These are phyloP conservation scores for Protoeuglena noctilucae DNA, from an alignment of 139 green algal species.

Conservation along the genomic window DNA sequence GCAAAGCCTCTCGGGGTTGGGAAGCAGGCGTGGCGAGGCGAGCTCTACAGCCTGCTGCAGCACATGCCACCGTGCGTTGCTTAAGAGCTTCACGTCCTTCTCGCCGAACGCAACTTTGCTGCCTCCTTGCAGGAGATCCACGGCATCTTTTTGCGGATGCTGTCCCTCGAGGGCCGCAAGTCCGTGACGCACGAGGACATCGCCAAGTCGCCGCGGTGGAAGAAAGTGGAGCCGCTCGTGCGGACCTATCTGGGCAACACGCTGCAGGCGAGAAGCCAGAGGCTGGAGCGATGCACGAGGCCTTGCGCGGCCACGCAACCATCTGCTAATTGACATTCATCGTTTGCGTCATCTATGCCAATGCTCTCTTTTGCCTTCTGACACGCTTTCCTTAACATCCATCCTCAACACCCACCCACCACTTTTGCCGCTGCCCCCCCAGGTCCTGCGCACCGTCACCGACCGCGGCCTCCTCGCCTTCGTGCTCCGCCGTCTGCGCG, in stretches of 20 bases:
- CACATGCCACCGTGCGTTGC: not conserved
- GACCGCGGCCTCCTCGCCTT: slow-evolving; percentile 37
- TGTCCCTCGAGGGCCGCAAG: slow-evolving; percentile 19
- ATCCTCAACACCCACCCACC: slow-evolving; percentile 38
- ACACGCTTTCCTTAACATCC: not conserved
- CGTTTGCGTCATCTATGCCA: not conserved
- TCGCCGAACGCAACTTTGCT: too few relatives aligned
- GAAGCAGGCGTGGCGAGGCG: not conserved
- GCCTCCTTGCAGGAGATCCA: slow-evolving; percentile 42
- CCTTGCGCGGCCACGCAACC: too few relatives aligned
- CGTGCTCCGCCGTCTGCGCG: slow-evolving; percentile 51
- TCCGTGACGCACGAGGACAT: slow-evolving; percentile 2
- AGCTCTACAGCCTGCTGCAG: slow-evolving; percentile 6
- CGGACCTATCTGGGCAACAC: slow-evolving; percentile 87
- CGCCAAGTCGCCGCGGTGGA: slow-evolving; percentile 22
- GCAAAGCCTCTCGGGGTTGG: not conserved
- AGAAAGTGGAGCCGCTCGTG: slow-evolving; percentile 59
- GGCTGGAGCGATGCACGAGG: too few relatives aligned
- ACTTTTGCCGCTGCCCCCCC: slow-evolving; percentile 27
- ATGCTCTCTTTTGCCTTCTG: too few relatives aligned
- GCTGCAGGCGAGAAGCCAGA: too few relatives aligned
- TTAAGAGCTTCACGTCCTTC: too few relatives aligned
- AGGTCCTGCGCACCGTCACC: slow-evolving; percentile 2
- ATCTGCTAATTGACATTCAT: not conserved
- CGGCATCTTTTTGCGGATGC: slow-evolving; percentile 48